These are phyloP conservation scores for Cystobasidium pallidum DNA, from an alignment of 1,284 basidiomycete species.

Conservation along the genomic window DNA sequence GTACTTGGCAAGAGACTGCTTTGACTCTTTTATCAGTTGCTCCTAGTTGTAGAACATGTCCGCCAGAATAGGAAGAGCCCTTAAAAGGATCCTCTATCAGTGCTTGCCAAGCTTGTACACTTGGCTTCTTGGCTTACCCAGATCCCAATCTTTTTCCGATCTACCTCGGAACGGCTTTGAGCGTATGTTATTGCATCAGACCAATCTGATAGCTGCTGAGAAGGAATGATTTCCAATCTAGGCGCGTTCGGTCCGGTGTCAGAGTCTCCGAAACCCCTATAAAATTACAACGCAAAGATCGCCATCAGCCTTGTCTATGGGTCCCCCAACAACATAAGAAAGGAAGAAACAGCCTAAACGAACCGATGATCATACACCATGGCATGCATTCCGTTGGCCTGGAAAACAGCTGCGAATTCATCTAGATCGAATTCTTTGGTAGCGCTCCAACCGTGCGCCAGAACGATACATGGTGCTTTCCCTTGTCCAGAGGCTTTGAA, in stretches of 20 bases:
- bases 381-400: slow-evolving; percentile 2
- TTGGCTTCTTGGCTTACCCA: slow-evolving; percentile 2
- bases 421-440: slow-evolving; percentile 26
- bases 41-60: slow-evolving; percentile 9
- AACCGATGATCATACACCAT: slow-evolving; percentile 30
- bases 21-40: slow-evolving; percentile 17
- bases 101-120: neutral
- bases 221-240: slow-evolving; percentile 21
- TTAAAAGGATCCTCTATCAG: too few relatives aligned
- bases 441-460: slow-evolving; percentile 26
- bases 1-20: slow-evolving; percentile 11
- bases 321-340: too few relatives aligned
- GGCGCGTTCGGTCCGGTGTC: slow-evolving; percentile 12
- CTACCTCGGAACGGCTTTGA: slow-evolving; percentile 13
- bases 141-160: slow-evolving; percentile 5
- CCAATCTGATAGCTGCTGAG: slow-evolving; percentile 21
- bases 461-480: slow-evolving; percentile 29
- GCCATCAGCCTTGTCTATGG: too few relatives aligned
- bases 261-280: slow-evolving; percentile 10
- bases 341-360: neutral
- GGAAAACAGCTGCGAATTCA: slow-evolving; percentile 21
- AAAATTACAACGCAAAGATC: too few relatives aligned
- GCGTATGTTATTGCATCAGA: slow-evolving; percentile 19
- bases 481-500: slow-evolving; percentile 4
- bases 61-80: slow-evolving; percentile 12